Conservation (phyloP, 108 stramenopile genomes). For the Fragilaria radians region DNA sequence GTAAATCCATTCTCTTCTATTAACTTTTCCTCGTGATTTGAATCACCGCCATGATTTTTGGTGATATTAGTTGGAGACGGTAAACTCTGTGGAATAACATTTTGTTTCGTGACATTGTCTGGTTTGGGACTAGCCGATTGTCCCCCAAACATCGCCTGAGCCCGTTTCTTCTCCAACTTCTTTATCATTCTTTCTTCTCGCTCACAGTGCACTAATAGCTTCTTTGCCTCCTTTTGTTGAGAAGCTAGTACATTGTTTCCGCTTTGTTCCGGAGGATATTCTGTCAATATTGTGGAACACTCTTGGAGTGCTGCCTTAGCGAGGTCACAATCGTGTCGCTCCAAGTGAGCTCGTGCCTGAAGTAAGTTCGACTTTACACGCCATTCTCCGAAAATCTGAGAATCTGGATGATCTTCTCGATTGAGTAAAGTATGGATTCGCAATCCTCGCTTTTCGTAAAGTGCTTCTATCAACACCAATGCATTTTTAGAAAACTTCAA, state of each 20-base stretch:
- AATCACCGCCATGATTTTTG: constrained; percentile 4
- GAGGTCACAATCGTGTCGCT: constrained; percentile 27
- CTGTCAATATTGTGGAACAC: constrained; percentile 27
- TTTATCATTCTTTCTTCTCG: constrained; percentile 28
- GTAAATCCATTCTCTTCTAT: not conserved
- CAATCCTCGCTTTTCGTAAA: constrained; percentile 48
- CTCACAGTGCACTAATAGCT: constrained; percentile 22
- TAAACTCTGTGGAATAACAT: not conserved
- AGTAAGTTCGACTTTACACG: constrained; percentile 56
- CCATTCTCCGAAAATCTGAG: constrained; percentile 77
- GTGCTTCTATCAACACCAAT: constrained; percentile 56
- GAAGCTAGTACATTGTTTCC: constrained; percentile 19
- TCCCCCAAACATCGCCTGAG: constrained; percentile 65
- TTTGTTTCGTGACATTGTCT: not conserved
- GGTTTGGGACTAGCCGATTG: not conserved
- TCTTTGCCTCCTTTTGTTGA: constrained; percentile 59
- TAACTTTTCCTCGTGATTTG: not conserved
- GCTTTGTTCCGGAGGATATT: not conserved
- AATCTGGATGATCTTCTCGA: constrained; percentile 40
- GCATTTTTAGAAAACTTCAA: constrained; percentile 51
- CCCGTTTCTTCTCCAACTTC: constrained; percentile 65
- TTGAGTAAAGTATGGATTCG: constrained; percentile 53
- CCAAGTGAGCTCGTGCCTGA: constrained; percentile 34
- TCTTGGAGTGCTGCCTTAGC: constrained; percentile 34
- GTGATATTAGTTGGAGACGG: constrained; percentile 1